A percentile compares a stretch with the other conserved stretches of the same genome.
Evolutionary conservation across 1,139 yeast genomes (phyloP).

Genomic region (Suhomyces maxii): DNA sequence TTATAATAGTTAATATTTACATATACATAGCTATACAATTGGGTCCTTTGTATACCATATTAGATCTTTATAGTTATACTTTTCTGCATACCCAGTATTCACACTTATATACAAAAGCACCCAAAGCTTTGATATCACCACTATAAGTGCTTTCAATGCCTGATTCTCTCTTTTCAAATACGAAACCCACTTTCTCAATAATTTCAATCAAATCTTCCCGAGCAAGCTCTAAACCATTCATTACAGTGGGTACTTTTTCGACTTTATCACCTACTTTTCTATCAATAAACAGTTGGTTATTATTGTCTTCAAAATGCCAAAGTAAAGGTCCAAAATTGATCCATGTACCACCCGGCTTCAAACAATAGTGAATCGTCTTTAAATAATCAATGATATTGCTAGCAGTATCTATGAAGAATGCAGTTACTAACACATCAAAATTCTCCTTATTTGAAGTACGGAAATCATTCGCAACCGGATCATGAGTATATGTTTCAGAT

Average conservation of each 20-base stretch:
- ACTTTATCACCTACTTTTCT: constrained; percentile 26
- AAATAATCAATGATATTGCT: constrained; percentile 70
- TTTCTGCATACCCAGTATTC: constrained; percentile 70
- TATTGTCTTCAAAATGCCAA: constrained; percentile 79
- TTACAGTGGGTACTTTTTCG: constrained; percentile 30
- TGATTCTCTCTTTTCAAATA: constrained; percentile 44
- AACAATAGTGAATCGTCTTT: constrained; percentile 52
- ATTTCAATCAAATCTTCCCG: constrained; percentile 57
- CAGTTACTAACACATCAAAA: constrained; percentile 63
- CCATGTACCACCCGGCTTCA: constrained; percentile 66
- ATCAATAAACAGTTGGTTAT: constrained; percentile 22
- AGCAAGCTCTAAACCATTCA: constrained; percentile 64
- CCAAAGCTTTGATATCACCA: constrained; percentile 52
- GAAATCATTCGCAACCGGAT: constrained; percentile 41
- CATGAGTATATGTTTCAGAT: constrained; percentile 41
- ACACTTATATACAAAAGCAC: constrained; percentile 61
- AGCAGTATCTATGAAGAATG: constrained; percentile 81
- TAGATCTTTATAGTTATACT: constrained; percentile 3
- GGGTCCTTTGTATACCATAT: not conserved
- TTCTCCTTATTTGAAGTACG: constrained; percentile 35
- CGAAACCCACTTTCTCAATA: constrained; percentile 55
- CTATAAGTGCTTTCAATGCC: constrained; percentile 56
- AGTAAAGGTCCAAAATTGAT: constrained; percentile 81
- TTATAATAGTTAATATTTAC: no score
- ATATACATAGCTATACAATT: no score